phyloP scores from a whole-genome alignment of 2,329 filamentous ascomycete species.

The Xylariales sp. region DNA sequence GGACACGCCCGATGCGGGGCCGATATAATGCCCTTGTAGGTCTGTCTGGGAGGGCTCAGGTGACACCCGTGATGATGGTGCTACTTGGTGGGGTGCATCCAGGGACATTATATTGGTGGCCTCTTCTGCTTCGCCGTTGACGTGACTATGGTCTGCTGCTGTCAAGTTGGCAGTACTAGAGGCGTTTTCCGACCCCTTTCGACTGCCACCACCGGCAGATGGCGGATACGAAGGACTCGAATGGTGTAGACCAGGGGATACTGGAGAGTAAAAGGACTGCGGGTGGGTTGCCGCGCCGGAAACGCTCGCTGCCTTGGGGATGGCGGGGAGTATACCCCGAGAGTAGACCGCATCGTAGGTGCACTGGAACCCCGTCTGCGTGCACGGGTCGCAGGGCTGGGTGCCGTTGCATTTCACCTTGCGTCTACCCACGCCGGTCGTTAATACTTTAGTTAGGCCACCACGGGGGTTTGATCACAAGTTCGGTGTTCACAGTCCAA shows the following conservation, averaged over 20 bases:
- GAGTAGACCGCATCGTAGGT: conserved; percentile 46
- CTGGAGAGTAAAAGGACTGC: too few relatives aligned
- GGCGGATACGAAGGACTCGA: too few relatives aligned
- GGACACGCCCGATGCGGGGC: conserved; percentile 40
- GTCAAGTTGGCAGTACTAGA: too few relatives aligned
- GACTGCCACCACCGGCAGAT: too few relatives aligned
- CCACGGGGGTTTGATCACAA: not conserved
- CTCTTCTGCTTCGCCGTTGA: too few relatives aligned
- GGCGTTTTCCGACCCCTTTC: too few relatives aligned
- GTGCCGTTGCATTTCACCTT: conserved; percentile 36
- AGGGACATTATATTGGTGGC: conserved; percentile 10
- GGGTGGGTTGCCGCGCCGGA: too few relatives aligned
- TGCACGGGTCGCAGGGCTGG: conserved; percentile 32
- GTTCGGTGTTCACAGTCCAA: not conserved
- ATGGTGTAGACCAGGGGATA: too few relatives aligned
- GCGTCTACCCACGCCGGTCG: conserved; percentile 17
- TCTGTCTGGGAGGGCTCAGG: conserved; percentile 42
- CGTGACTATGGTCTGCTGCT: too few relatives aligned
- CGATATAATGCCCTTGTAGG: conserved; percentile 41
- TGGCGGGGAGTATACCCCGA: conserved; percentile 36
- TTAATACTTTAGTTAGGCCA: not conserved
- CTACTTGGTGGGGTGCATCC: not conserved
- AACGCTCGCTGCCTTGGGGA: conserved; percentile 15
- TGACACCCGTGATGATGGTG: conserved; percentile 29
- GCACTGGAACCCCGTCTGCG: conserved; percentile 27